Evolutionary conservation across 176 grass and related monocot species (phyloP).

Genomic region (Panicum miliaceum): DNA sequence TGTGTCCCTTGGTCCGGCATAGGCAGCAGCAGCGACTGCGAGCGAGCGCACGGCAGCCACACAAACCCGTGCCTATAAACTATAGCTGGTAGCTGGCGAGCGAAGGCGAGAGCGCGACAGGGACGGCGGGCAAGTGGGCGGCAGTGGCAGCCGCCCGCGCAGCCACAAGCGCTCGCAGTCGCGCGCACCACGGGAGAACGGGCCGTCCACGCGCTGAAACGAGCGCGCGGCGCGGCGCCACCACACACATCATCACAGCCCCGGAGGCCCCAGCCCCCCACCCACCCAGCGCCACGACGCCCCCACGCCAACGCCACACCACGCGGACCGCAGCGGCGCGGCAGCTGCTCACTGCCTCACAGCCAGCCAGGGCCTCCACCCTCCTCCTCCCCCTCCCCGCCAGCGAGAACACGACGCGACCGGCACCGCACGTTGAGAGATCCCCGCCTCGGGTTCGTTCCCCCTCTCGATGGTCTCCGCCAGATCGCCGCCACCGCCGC

Average conservation of each 20-base stretch:
- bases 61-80: not conserved
- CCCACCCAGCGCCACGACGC: not conserved
- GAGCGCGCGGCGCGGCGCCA: conserved; percentile 37
- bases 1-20: not conserved
- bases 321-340: conserved; percentile 34
- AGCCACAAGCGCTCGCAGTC: conserved; percentile 44
- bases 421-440: conserved; percentile 13
- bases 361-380: not conserved
- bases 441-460: not conserved
- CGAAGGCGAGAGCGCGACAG: conserved; percentile 34
- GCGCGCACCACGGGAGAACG: conserved; percentile 4
- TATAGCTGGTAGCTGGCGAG: not conserved
- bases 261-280: not conserved
- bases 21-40: not conserved
- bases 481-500: conserved; percentile 33
- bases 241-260: conserved; percentile 48
- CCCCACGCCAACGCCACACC: conserved; percentile 29
- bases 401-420: conserved; percentile 7
- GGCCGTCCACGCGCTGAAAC: not conserved
- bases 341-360: conserved; percentile 30
- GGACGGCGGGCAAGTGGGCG: conserved; percentile 36
- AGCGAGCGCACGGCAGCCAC: conserved; percentile 26
- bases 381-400: not conserved
- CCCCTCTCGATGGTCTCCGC: conserved; percentile 48
- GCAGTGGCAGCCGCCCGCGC: conserved; percentile 25